Conservation (phyloP, 2,329 filamentous ascomycete species). For the Thelonectria rubi region DNA sequence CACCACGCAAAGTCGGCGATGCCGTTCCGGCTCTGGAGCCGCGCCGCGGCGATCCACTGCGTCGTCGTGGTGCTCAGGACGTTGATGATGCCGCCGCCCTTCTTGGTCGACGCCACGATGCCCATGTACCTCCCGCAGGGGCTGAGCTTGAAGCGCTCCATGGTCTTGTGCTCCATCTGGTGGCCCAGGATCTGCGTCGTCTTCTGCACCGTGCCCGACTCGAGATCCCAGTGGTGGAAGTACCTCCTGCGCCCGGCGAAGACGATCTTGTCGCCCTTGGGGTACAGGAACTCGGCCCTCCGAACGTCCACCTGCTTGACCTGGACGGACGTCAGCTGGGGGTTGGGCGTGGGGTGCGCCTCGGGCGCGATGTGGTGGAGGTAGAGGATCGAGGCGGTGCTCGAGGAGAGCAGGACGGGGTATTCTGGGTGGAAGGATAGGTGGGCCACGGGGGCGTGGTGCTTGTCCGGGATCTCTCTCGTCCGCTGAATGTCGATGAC, state of each 20-base stretch:
- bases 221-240: constrained; percentile 94
- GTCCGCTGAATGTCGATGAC: constrained; percentile 89
- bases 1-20: constrained; percentile 95
- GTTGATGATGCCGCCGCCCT: constrained; percentile 89
- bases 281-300: constrained; percentile 81
- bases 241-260: constrained; percentile 88
- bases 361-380: constrained; percentile 87
- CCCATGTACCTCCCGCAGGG: constrained; percentile 89
- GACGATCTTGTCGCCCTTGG: constrained; percentile 80
- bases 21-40: constrained; percentile 82
- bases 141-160: constrained; percentile 90
- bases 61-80: constrained; percentile 80
- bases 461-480: constrained; percentile 82
- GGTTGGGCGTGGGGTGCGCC: constrained; percentile 81
- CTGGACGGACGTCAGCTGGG: constrained; percentile 88
- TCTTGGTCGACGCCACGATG: constrained; percentile 79
- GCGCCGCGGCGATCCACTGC: constrained; percentile 87
- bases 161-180: constrained; percentile 82
- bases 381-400: constrained; percentile 83
- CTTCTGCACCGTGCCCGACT: constrained; percentile 83
- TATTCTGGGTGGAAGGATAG: constrained; percentile 90
- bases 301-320: constrained; percentile 84
- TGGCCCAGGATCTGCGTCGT: constrained; percentile 79
- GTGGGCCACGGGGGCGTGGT: constrained; percentile 81
- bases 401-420: constrained; percentile 89